These are phyloP conservation scores for Aspergillus tanneri DNA, from an alignment of 2,329 filamentous ascomycete genomes.

Conservation along the genomic window DNA sequence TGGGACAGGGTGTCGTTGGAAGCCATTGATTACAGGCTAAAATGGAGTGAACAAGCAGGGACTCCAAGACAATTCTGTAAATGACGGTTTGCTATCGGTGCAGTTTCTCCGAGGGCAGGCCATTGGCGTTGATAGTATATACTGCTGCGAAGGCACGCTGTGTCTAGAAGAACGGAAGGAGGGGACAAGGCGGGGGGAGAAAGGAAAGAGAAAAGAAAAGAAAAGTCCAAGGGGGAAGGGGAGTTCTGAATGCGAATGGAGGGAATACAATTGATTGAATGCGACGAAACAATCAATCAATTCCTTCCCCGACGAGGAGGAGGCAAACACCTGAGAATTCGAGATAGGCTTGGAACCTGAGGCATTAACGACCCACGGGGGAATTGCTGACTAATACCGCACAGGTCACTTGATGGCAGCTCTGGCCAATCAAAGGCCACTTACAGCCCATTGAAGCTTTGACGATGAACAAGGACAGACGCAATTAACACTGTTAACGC, in stretches of 20 bases:
- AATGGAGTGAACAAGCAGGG: neutral
- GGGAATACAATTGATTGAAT: too few relatives aligned
- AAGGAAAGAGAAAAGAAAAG: neutral
- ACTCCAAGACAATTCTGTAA: neutral
- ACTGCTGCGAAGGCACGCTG: neutral
- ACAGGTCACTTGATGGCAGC: neutral
- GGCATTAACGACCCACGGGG: too few relatives aligned
- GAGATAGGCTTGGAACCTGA: neutral
- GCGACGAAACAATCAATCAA: too few relatives aligned
- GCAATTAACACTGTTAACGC: too few relatives aligned
- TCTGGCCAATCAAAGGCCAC: neutral
- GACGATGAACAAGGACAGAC: too few relatives aligned
- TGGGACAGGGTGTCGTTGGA: conserved; percentile 25
- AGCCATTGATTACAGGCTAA: conserved; percentile 28
- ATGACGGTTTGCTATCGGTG: neutral
- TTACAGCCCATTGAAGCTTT: neutral
- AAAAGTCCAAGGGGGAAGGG: too few relatives aligned
- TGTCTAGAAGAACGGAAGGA: neutral
- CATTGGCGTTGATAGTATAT: conserved; percentile 4
- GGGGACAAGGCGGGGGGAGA: neutral
- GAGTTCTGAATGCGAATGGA: too few relatives aligned
- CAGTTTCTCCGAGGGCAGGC: conserved; percentile 1
- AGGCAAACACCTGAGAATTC: neutral
- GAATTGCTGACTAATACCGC: neutral
- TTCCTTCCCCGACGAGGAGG: too few relatives aligned